Base-by-base conservation (phyloP, 2,329 filamentous ascomycete genomes). In the Aspergillus sp. region DNA sequence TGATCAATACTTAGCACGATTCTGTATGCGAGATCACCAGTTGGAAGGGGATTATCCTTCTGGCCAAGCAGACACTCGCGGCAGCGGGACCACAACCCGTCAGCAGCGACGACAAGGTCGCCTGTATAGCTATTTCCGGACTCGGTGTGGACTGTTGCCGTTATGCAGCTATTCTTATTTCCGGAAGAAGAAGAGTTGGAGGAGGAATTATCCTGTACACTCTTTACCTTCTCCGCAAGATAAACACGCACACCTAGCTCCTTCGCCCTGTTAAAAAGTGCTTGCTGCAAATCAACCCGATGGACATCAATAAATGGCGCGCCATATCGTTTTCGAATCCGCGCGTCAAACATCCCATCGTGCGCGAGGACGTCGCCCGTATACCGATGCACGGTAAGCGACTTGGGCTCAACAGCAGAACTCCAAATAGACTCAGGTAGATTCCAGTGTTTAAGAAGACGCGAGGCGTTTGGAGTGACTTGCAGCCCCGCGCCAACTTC, bases 401-500 rank as follows among this genome's bases (percentile, higher is more conserved):
- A 64, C 13, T 69, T 73, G 3, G 75, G 74, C 47, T 74, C 72
- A 1, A 74, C 74, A 1, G 72, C 73, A 9, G 64, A 57, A n/a
- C 62, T 57, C 70, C 71, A 74, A 15, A 76, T 22, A 1, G 68
- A 68, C 1, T 64, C 51, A 0, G 68, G 66, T 0, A 75, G 67
- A 4, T 68, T 50, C 74, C 74, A 76, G 58, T 73, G 62, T 5
- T 67, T 60, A 54, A 76, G 65, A 9, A 76, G 68, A 1, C 71
- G 71, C 1, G 72, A 74, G 11, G 71, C 71, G 55, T 76, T 76
- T 1, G 74, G 73, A 3, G 71, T 74, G 46, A 76, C 87, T 72
- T 90, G 87, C 7, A 91, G 81, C 4, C 89, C 89, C 68, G 92
- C 90, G 15, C 91, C 88, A 63, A 85, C 80, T 53, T 75, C 73